Conservation (phyloP, 805 yeast species). For the Blastobotrys terrestris region DNA sequence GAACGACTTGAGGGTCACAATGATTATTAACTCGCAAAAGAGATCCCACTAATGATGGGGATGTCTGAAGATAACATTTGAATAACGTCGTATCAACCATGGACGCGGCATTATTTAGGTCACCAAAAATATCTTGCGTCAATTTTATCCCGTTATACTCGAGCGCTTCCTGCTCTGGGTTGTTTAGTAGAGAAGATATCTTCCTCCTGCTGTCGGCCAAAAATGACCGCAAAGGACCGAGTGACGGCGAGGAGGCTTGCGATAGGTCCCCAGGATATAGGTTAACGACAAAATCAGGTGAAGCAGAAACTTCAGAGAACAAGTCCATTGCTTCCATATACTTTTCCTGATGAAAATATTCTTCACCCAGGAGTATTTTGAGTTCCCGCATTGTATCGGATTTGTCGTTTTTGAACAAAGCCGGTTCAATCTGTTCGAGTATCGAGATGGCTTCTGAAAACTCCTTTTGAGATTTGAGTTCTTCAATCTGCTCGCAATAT, state of each 20-base stretch:
- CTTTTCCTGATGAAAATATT: conserved; percentile 28
- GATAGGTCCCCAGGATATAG: conserved; percentile 36
- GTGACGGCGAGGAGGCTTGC: conserved; percentile 14
- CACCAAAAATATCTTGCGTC: conserved; percentile 25
- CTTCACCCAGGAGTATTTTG: conserved; percentile 37
- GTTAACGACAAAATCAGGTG: conserved; percentile 47
- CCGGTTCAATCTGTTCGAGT: conserved; percentile 30
- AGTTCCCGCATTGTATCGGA: conserved; percentile 38
- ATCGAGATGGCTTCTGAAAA: conserved; percentile 43
- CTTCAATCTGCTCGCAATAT: conserved; percentile 32
- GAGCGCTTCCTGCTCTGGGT: conserved; percentile 13
- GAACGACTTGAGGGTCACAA: conserved; percentile 63
- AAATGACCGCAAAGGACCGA: conserved; percentile 36
- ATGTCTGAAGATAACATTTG: conserved; percentile 60
- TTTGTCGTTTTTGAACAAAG: conserved; percentile 25
- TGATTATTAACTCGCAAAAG: conserved; percentile 67
- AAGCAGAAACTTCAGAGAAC: conserved; percentile 51
- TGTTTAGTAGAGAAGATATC: conserved; percentile 26
- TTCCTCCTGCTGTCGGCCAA: conserved; percentile 47
- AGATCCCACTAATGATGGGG: conserved; percentile 74
- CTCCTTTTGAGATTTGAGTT: conserved; percentile 24
- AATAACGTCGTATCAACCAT: conserved; percentile 75
- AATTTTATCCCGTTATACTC: conserved; percentile 21
- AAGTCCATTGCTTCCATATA: conserved; percentile 36
- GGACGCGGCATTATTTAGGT: conserved; percentile 32